Evolutionary conservation across 2,329 filamentous ascomycete species (phyloP), one percentile per base, ranked within the genome.

Genomic region (Neofusicoccum laricinum): DNA sequence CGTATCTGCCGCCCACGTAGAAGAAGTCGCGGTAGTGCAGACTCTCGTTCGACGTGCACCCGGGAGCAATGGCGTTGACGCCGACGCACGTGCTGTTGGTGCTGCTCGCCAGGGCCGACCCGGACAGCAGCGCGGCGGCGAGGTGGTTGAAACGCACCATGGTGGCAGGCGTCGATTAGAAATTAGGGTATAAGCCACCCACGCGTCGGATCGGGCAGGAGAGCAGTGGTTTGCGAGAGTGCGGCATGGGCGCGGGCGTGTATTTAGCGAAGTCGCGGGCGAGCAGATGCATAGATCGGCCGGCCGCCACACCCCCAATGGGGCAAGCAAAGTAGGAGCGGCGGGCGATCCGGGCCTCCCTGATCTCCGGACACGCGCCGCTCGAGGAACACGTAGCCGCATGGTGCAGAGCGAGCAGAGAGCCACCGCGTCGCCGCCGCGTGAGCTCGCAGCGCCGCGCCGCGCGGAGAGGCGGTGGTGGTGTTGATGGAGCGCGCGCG

Each of bases 1-100:
- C 66, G 55, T 71, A 72, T 48, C 67, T 53, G 57, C 70, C 69
- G 15, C 71, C 70, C n/a, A 72, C 64, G 61, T 71, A 72, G 61
- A 71, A 71, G 34, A 67, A 66, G 64, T 71, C 69, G 40, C 69
- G 68, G 4, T 66, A 63, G 50, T 70, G 68, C 15, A 66, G 64
- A 19, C 66, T 67, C 68, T 72, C 71, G 21, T 68, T 67, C 11
- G 67, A 70, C 43, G 38, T 59, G 57, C 71, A 72, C 55, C 45
- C 21, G 25, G 69, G 70, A 3, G 53, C 25, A 49, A 64, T 59
- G 25, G 63, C 63, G n/a, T 50, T 59, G 53, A 64, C 45, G 6
- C 63, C 53, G 34, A 41, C 19, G 25, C 63, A 64, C 14, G 41
- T 8, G 36, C 32, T 62, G n/a, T 11, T 41, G 5, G 45, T 6